These are phyloP conservation scores for Panicum hallii DNA, from an alignment of 202 grass and related monocot genomes.

Conservation along the genomic window DNA sequence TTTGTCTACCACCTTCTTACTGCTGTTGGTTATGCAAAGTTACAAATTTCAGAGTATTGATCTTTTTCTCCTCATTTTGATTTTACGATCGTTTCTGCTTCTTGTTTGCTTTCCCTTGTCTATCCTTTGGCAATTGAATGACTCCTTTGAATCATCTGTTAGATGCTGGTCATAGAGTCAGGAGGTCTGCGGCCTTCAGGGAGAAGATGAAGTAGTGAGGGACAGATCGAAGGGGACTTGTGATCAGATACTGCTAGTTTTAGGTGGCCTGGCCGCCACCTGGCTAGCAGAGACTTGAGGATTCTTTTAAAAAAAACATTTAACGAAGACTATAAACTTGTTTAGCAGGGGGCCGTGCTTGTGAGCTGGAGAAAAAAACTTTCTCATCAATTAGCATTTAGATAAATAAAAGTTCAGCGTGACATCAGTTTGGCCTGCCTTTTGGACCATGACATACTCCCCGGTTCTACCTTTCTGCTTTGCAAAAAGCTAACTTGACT, in stretches of 20 bases:
- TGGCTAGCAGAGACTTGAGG: neutral
- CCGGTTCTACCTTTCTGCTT: neutral
- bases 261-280: neutral
- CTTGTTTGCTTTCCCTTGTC: neutral
- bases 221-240: neutral
- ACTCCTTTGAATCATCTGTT: neutral
- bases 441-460: conserved; percentile 30
- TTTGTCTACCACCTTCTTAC: neutral
- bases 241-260: neutral
- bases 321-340: neutral
- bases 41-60: neutral
- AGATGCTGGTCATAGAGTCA: neutral
- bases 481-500: conserved; percentile 48
- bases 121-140: neutral
- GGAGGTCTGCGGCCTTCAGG: neutral
- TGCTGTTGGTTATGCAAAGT: neutral
- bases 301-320: no score
- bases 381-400: conserved; percentile 15
- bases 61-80: neutral
- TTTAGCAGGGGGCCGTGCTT: no score
- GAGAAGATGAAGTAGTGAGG: neutral
- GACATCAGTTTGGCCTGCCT: conserved; percentile 31
- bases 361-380: conserved; percentile 27
- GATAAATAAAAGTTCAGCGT: conserved; percentile 23
- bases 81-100: neutral